A percentile compares a stretch with the other conserved stretches of the same genome.
Conservation (phyloP, 2,329 filamentous ascomycete species). For the Cryphonectria radicalis region DNA sequence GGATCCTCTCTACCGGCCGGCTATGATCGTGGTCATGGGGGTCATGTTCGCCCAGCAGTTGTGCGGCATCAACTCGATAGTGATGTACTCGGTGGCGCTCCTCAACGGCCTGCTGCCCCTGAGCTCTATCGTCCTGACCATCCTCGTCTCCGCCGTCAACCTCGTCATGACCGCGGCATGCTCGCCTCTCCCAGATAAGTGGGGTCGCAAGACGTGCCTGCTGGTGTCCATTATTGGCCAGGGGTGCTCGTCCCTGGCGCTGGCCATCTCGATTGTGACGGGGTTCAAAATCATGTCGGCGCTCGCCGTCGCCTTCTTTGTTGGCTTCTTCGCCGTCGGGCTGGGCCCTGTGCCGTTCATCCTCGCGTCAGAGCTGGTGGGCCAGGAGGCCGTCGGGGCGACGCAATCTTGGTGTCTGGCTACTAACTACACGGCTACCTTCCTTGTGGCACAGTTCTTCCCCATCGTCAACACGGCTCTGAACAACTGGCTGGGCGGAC, state of each 20-base stretch:
- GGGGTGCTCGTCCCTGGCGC: slow-evolving; percentile 73
- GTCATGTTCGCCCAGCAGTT: slow-evolving; percentile 94
- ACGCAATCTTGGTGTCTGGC: slow-evolving; percentile 87
- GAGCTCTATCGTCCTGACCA: slow-evolving; percentile 81
- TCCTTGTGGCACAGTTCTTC: slow-evolving; percentile 93
- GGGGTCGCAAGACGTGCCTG: slow-evolving; percentile 86
- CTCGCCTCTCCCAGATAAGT: slow-evolving; percentile 82
- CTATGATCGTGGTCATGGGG: slow-evolving; percentile 81
- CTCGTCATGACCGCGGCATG: slow-evolving; percentile 80
- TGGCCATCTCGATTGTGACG: slow-evolving; percentile 80
- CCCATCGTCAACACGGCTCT: slow-evolving; percentile 80
- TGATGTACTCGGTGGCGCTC: slow-evolving; percentile 97
- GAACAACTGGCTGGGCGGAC: slow-evolving; percentile 65
- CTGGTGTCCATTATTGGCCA: slow-evolving; percentile 84
- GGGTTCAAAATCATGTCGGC: slow-evolving; percentile 77
- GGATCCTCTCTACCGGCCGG: slow-evolving; percentile 70
- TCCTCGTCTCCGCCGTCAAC: slow-evolving; percentile 85
- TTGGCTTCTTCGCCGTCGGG: slow-evolving; percentile 86
- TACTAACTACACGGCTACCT: slow-evolving; percentile 89
- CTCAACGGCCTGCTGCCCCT: slow-evolving; percentile 80
- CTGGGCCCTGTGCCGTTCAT: slow-evolving; percentile 96
- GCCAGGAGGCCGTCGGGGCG: slow-evolving; percentile 86
- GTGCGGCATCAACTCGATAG: slow-evolving; percentile 92
- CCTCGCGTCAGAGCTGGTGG: slow-evolving; percentile 87
- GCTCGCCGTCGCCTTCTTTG: slow-evolving; percentile 80